Base-by-base conservation (phyloP, 78 protist species). In the Dictyostelium brefeldianum region DNA sequence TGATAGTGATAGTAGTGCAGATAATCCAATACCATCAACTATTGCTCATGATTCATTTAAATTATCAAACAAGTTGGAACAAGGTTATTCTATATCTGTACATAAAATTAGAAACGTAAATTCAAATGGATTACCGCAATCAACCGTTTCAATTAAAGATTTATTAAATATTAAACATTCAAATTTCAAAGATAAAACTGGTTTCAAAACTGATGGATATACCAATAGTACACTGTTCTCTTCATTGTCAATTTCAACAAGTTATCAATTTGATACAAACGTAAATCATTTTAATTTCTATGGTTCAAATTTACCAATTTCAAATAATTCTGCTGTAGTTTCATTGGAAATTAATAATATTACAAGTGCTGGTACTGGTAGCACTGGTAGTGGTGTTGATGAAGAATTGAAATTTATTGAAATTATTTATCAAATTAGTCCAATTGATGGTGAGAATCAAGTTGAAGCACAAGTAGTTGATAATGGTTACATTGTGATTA, bases 271-370 rank as follows among this genome's bases (percentile, higher is more conserved):
- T 22, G 22, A 62, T 62, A 29, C n/a, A 25, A 8, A 0, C 1
- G 0, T 51, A 51, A 51, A 67, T 67, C 11, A 27, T 67, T 31
- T 29, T 67, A 47, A 31, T 67, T 67, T 27, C 17, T 25, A 31
- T 31, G 75, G 43, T 31, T 14, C 75, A 12, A 62, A 62, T 67
- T 67, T 67, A 67, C 75, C 75, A 67, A 67, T 31, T 0, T 67
- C 75, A 67, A 67, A 31, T 31, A 67, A 67, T 67, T 67, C 75
- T 0, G 75, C 25, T 27, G 25, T 62, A 11, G 36, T 62, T 62
- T 62, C 70, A 62, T 62, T 62, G 18, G 70, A 22, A 25, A 25
- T 62, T 9, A 62, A 62, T 62, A 12, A 25, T 25, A 25, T 62
- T 11, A 62, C 70, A 0, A 18, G 22, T 25, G 70, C 43, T 1